Conservation (phyloP, 73 alveolate species). For the Urostyla sp. region DNA sequence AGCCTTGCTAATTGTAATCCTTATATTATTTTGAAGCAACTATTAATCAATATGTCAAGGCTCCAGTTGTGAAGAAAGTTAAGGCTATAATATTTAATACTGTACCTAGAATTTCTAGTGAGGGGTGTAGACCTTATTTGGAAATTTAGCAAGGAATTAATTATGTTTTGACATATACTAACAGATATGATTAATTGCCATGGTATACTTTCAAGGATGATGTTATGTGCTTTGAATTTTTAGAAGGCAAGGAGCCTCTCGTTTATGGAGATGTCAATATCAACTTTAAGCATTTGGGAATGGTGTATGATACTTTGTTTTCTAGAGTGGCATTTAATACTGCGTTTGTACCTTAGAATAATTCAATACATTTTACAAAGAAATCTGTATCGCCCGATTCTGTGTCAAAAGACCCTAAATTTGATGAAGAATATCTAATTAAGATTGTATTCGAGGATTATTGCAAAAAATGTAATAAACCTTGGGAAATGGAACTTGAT, state of each 20-base stretch:
- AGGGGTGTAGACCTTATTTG: constrained; percentile 61
- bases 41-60: constrained; percentile 35
- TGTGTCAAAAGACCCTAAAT: constrained; percentile 27
- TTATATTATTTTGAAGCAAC: constrained; percentile 70
- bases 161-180: not conserved
- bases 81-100: constrained; percentile 35
- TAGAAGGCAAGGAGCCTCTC: constrained; percentile 3
- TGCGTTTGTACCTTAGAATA: constrained; percentile 57
- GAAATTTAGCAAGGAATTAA: constrained; percentile 17
- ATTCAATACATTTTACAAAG: constrained; percentile 12
- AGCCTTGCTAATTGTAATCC: constrained; percentile 77
- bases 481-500: constrained; percentile 26
- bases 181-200: not conserved
- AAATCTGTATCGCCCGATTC: constrained; percentile 45
- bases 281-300: constrained; percentile 25
- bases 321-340: constrained; percentile 64
- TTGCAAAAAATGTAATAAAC: constrained; percentile 42
- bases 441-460: constrained; percentile 42
- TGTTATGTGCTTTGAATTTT: constrained; percentile 4
- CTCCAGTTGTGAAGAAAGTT: constrained; percentile 32
- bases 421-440: constrained; percentile 34
- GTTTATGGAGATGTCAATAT: constrained; percentile 55
- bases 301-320: constrained; percentile 16
- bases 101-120: constrained; percentile 55
- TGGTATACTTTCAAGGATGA: not conserved